These are phyloP conservation scores for Discostella pseudostelligera DNA, from an alignment of 108 stramenopile species.

Conservation along the genomic window DNA sequence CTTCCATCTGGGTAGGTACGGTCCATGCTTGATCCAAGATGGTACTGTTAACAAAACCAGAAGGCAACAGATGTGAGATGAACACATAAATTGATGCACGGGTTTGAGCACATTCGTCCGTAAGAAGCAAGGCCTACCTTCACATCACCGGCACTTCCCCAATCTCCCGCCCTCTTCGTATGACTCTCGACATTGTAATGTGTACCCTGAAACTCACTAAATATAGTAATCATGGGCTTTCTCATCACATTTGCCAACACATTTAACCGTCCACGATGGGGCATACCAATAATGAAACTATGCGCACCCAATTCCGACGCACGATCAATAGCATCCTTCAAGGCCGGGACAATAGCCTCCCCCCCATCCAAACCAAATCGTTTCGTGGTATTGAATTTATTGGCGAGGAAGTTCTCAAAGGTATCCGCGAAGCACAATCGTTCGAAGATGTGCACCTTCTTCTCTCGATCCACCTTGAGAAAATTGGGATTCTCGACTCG, in stretches of 20 bases:
- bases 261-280: conserved; percentile 97
- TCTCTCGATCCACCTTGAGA: conserved; percentile 74
- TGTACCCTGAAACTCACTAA: conserved; percentile 97
- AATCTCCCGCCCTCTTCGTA: conserved; percentile 68
- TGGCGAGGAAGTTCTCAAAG: conserved; percentile 96
- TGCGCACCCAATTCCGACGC: conserved; percentile 94
- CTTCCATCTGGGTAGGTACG: conserved; percentile 98
- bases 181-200: conserved; percentile 86
- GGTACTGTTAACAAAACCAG: conserved; percentile 64
- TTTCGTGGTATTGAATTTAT: conserved; percentile 99
- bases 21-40: conserved; percentile 98
- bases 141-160: conserved; percentile 94
- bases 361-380: conserved; percentile 98
- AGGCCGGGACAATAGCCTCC: conserved; percentile 94
- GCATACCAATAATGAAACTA: conserved; percentile 98
- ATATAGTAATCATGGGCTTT: conserved; percentile 97
- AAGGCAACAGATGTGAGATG: not conserved
- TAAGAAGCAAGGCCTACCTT: too few relatives aligned
- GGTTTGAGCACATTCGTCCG: too few relatives aligned
- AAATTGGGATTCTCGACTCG: conserved; percentile 93
- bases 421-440: conserved; percentile 94
- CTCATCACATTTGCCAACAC: conserved; percentile 98
- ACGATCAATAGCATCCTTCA: conserved; percentile 95
- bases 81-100: not conserved
- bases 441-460: conserved; percentile 92